A percentile compares a stretch with the other conserved stretches of the same genome.
These are phyloP conservation scores for Tulasnella sp. DNA, from an alignment of 768 basidiomycete genomes.

Conservation along the genomic window DNA sequence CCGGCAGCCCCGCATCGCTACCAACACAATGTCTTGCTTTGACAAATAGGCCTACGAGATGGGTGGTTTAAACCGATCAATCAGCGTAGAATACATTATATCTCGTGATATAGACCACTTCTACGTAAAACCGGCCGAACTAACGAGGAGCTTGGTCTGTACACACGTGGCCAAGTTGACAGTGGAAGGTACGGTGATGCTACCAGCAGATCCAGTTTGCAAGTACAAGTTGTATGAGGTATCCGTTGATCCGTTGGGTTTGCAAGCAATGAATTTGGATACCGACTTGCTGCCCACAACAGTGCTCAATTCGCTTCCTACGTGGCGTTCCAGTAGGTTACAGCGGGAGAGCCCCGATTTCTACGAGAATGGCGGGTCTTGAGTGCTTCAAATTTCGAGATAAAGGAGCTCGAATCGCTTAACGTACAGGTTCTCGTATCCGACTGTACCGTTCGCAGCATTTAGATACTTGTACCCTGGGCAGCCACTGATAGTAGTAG, in stretches of 20 bases:
- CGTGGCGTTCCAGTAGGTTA: neutral
- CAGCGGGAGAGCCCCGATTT: neutral
- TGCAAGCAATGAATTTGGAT: neutral
- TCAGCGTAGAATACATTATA: no score
- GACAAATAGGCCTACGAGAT: no score
- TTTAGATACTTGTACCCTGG: neutral
- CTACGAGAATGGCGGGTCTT: neutral
- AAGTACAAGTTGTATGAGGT: neutral
- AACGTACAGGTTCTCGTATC: neutral
- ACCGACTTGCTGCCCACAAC: neutral
- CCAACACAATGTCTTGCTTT: no score
- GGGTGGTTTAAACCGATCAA: no score
- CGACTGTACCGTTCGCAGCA: neutral
- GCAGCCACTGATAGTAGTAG: neutral
- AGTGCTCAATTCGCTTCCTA: neutral
- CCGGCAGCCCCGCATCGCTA: no score
- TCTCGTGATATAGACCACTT: no score
- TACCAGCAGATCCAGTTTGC: neutral
- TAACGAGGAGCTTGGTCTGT: neutral
- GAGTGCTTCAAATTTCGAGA: no score
- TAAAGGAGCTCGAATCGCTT: neutral
- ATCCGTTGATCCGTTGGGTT: neutral
- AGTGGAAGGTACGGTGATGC: neutral
- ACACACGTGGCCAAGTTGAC: neutral
- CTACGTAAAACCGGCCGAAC: no score